Evolutionary conservation across 306 rosid genomes (phyloP).

Genomic region (Dryas octopetala): DNA sequence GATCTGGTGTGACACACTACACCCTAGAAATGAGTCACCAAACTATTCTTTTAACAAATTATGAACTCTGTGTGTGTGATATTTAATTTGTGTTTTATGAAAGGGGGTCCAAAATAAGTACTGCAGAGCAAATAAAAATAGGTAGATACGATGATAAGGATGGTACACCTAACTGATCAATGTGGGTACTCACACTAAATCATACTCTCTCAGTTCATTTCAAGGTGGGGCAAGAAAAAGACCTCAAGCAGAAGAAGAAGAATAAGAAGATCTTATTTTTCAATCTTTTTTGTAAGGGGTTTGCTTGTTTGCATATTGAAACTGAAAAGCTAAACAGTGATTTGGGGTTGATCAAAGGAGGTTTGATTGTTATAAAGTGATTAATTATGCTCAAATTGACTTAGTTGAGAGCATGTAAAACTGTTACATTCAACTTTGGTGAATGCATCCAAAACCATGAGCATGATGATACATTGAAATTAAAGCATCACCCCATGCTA

Average conservation of each 20-base stretch:
- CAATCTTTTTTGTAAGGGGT: neutral
- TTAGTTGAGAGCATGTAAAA: neutral
- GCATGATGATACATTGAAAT: neutral
- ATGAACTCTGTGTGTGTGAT: neutral
- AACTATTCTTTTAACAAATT: neutral
- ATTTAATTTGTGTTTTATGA: neutral
- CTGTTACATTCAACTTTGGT: too few species aligned
- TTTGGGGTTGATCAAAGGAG: neutral
- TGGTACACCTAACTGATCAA: constrained; percentile 45
- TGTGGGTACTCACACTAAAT: constrained; percentile 32
- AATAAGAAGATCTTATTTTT: neutral
- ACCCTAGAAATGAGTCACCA: constrained; percentile 4
- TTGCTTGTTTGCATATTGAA: neutral
- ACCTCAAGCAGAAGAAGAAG: neutral
- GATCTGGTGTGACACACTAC: constrained; percentile 15
- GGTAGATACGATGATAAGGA: constrained; percentile 36
- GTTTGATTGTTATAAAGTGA: constrained; percentile 2
- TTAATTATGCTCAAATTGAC: constrained; percentile 2
- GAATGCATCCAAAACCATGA: neutral
- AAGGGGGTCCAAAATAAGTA: constrained; percentile 21
- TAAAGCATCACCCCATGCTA: neutral
- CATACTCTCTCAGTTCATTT: constrained; percentile 19
- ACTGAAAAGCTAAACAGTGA: neutral
- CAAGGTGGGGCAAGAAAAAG: neutral
- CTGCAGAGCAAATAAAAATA: constrained; percentile 19